phyloP scores from a whole-genome alignment of 768 basidiomycete species.

The Pholiota molesta region DNA sequence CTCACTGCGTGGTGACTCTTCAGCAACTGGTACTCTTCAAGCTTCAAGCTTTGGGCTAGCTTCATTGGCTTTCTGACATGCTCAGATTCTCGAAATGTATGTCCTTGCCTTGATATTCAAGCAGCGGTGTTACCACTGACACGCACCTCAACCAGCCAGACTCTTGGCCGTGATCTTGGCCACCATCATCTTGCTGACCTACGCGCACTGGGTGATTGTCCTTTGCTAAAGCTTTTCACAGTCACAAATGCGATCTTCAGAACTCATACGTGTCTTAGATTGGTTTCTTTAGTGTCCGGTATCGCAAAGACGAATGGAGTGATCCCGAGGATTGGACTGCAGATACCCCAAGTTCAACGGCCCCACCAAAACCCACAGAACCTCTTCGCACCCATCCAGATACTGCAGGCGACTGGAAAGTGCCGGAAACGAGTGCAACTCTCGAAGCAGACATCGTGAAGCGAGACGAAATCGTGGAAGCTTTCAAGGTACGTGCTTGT shows the following conservation, averaged over 20 bases:
- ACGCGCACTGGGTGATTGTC: neutral
- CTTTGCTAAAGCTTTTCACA: too few relatives aligned
- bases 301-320: slow-evolving; percentile 1
- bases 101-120: neutral
- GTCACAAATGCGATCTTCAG: neutral
- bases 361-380: neutral
- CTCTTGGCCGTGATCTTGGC: neutral
- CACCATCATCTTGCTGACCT: neutral
- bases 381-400: neutral
- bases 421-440: slow-evolving; percentile 1
- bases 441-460: slow-evolving; percentile 36
- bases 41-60: neutral
- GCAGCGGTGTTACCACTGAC: neutral
- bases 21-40: too few relatives aligned
- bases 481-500: slow-evolving; percentile 67
- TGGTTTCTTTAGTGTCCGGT: neutral
- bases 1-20: too few relatives aligned
- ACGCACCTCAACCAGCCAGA: neutral
- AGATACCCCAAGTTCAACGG: neutral
- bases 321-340: neutral
- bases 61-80: neutral
- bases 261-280: neutral
- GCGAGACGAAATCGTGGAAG: slow-evolving; percentile 70
- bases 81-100: neutral
- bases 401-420: neutral